Evolutionary conservation across 2,329 filamentous ascomycete genomes (phyloP).

Genomic region (Cladophialophora psammophila): DNA sequence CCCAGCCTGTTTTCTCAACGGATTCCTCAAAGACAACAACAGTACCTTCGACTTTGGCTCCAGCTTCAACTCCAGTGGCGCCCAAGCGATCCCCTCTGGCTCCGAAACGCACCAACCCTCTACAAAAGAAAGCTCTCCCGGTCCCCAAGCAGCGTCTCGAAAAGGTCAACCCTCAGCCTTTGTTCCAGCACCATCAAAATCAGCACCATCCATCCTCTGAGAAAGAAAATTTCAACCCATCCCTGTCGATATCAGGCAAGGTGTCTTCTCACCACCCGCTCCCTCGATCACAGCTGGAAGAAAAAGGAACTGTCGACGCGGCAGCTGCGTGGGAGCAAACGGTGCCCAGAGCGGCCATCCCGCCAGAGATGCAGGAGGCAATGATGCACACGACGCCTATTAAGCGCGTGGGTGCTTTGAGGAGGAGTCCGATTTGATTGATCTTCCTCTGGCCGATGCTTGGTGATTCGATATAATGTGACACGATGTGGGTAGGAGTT

Average conservation of each 20-base stretch:
- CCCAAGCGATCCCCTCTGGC: constrained; percentile 38
- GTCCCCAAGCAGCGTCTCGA: constrained; percentile 37
- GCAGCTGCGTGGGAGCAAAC: constrained; percentile 6
- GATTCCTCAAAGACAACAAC: neutral
- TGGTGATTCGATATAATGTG: neutral
- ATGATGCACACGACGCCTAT: constrained; percentile 40
- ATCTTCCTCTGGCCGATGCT: neutral
- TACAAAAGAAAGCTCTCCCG: constrained; percentile 39
- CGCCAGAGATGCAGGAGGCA: constrained; percentile 40
- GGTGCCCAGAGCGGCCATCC: constrained; percentile 33
- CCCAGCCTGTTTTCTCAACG: constrained; percentile 1
- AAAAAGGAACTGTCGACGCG: neutral
- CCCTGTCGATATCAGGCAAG: constrained; percentile 22
- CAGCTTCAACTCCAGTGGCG: constrained; percentile 11
- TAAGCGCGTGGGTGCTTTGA: constrained; percentile 40
- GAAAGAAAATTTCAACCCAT: constrained; percentile 38
- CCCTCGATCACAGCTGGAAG: neutral
- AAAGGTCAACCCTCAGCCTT: constrained; percentile 18
- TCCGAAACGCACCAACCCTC: constrained; percentile 32
- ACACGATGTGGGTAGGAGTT: neutral
- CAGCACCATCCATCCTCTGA: constrained; percentile 13
- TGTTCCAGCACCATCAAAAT: neutral
- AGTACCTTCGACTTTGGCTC: neutral
- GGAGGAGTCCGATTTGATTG: constrained; percentile 39
- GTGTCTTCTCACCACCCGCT: neutral